Percentiles rank a stretch among this genome's conserved stretches.
These are phyloP conservation scores for Exophiala aquamarina DNA, from an alignment of 2,329 filamentous ascomycete genomes.

Conservation along the genomic window DNA sequence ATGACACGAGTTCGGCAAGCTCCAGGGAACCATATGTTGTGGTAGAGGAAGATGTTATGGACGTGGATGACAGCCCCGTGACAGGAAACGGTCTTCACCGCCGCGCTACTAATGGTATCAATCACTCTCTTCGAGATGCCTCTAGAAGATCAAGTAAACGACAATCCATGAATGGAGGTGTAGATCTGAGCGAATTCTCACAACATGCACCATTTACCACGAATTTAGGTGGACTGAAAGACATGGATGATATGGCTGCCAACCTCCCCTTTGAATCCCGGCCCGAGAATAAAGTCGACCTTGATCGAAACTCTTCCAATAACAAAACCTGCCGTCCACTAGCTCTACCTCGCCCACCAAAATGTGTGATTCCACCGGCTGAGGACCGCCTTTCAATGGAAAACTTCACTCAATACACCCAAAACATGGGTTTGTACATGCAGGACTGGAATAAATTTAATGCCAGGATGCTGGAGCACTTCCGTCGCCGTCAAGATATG, in stretches of 20 bases:
- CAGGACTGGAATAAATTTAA: constrained; percentile 58
- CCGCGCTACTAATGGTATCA: constrained; percentile 5
- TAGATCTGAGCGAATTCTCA: constrained; percentile 52
- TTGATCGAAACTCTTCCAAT: constrained; percentile 40
- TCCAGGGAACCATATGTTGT: constrained; percentile 19
- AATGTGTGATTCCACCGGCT: constrained; percentile 44
- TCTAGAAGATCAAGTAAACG: constrained; percentile 5
- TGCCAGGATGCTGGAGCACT: constrained; percentile 55
- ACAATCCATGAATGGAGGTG: constrained; percentile 24
- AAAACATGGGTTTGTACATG: constrained; percentile 56
- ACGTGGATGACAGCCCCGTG: constrained; percentile 43
- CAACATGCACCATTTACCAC: constrained; percentile 51
- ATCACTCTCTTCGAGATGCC: neutral
- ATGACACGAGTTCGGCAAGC: constrained; percentile 7
- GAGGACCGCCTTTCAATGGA: constrained; percentile 42
- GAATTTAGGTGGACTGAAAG: constrained; percentile 50
- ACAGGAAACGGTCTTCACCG: constrained; percentile 6
- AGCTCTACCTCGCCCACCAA: constrained; percentile 53
- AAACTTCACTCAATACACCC: constrained; percentile 53
- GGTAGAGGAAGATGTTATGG: constrained; percentile 43
- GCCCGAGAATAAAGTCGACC: constrained; percentile 38
- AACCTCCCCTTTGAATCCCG: constrained; percentile 61
- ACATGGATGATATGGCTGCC: constrained; percentile 53
- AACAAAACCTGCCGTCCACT: constrained; percentile 31
- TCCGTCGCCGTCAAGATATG: constrained; percentile 52